Conservation (phyloP, 345 rosid genomes). For the Gossypium mustelinum region DNA sequence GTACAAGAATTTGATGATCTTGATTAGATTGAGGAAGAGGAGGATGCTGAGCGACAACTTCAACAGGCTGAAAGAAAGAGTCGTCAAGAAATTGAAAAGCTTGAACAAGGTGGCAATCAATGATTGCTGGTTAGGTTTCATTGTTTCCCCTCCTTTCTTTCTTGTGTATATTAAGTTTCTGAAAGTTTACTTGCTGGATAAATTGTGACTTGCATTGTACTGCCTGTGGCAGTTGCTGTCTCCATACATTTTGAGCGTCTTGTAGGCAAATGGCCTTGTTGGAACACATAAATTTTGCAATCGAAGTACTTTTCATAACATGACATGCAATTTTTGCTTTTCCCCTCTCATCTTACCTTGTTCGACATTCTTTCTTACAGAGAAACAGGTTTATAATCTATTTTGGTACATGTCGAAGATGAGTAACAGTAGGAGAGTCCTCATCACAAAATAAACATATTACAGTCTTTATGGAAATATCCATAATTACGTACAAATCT, state of each 20-base stretch:
- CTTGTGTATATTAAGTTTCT: conserved; percentile 11
- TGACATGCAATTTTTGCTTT: neutral
- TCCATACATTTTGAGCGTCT: neutral
- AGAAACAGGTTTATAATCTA: too few species aligned
- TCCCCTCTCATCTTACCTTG: too few species aligned
- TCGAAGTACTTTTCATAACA: neutral
- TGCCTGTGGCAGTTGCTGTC: neutral
- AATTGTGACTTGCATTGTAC: neutral
- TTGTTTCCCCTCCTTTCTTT: conserved; percentile 16
- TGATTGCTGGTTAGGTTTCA: conserved; percentile 11
- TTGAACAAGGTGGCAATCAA: conserved; percentile 45
- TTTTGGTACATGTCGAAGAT: too few species aligned
- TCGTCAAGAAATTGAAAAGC: conserved; percentile 60
- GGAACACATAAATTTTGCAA: neutral
- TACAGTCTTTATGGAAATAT: too few species aligned
- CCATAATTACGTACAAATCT: too few species aligned
- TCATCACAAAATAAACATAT: too few species aligned
- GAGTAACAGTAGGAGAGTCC: too few species aligned
- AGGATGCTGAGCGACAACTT: conserved; percentile 75
- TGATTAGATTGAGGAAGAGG: conserved; percentile 78
- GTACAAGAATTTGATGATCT: conserved; percentile 67
- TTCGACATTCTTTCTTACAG: too few species aligned
- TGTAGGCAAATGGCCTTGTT: neutral
- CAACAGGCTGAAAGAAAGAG: conserved; percentile 71
- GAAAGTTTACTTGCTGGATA: conserved; percentile 11